Evolutionary conservation across 768 basidiomycete genomes (phyloP).

Genomic region (Russula emetica): DNA sequence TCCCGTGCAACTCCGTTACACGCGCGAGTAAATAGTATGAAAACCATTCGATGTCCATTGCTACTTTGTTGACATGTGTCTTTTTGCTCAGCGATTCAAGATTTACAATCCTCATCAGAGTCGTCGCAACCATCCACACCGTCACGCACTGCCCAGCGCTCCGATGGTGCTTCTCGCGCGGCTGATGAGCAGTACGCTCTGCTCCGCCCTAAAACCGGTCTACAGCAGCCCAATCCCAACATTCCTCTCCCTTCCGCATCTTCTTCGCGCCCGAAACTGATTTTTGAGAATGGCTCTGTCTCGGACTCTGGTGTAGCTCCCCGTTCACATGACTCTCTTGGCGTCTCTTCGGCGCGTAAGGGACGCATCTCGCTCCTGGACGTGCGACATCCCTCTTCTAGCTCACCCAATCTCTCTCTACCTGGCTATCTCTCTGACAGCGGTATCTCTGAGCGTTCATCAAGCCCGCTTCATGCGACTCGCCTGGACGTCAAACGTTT

Average conservation of each 20-base stretch:
- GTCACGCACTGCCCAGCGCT: background rate
- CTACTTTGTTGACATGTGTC: background rate
- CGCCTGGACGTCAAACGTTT: slow-evolving; percentile 28
- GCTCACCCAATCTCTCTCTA: slow-evolving; percentile 15
- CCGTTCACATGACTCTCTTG: slow-evolving; percentile 1
- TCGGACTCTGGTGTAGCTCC: slow-evolving; percentile 21
- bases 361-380: slow-evolving; percentile 5
- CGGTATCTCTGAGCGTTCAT: slow-evolving; percentile 13
- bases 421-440: slow-evolving; percentile 25
- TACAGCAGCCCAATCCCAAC: background rate
- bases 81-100: background rate
- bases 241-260: background rate
- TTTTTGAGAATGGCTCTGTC: slow-evolving; percentile 18
- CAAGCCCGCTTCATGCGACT: slow-evolving; percentile 21
- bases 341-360: background rate
- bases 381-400: slow-evolving; percentile 18
- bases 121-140: background rate
- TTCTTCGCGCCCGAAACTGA: background rate
- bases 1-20: background rate
- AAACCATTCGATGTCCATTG: background rate
- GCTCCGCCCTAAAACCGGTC: background rate
- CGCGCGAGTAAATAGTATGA: slow-evolving; percentile 10
- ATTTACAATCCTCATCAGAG: slow-evolving; percentile 3
- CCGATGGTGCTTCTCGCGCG: background rate
- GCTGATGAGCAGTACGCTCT: background rate